Evolutionary conservation across 495 filamentous ascomycete species (phyloP).

Genomic region (Neurospora intermedia): DNA sequence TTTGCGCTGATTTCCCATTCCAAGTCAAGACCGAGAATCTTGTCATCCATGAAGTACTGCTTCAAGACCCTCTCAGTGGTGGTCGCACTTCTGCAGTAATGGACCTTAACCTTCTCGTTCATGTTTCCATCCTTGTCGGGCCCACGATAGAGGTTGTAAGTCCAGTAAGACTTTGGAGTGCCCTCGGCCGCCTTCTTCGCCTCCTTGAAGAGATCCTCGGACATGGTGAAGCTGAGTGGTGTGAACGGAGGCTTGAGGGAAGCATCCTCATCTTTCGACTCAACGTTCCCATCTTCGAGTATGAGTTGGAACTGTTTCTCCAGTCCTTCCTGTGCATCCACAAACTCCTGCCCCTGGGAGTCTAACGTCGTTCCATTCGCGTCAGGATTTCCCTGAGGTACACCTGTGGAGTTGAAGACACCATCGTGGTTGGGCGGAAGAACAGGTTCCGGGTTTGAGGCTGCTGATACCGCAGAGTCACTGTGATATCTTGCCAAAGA

Average conservation of each 20-base stretch:
- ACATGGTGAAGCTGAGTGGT: constrained; percentile 34
- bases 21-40: constrained; percentile 72
- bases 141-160: constrained; percentile 50
- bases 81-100: constrained; percentile 62
- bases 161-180: constrained; percentile 50
- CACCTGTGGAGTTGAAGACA: neutral
- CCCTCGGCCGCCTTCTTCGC: constrained; percentile 32
- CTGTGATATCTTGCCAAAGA: constrained; percentile 1
- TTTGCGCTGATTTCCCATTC: constrained; percentile 60
- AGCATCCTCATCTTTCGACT: constrained; percentile 5
- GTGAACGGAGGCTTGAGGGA: constrained; percentile 21
- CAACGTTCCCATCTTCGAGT: neutral
- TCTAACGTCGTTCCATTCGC: neutral
- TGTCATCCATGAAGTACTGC: constrained; percentile 55
- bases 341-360: neutral
- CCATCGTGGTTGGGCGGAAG: neutral
- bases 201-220: constrained; percentile 29
- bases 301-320: neutral
- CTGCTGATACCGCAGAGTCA: neutral
- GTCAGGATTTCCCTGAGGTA: neutral
- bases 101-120: constrained; percentile 44
- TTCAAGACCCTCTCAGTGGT: constrained; percentile 54
- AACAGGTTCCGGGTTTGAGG: neutral
- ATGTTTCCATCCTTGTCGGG: constrained; percentile 20
- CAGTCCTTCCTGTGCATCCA: neutral